phyloP scores from a whole-genome alignment of 176 grass and related monocot genomes.

The Eremochloa ophiuroides region DNA sequence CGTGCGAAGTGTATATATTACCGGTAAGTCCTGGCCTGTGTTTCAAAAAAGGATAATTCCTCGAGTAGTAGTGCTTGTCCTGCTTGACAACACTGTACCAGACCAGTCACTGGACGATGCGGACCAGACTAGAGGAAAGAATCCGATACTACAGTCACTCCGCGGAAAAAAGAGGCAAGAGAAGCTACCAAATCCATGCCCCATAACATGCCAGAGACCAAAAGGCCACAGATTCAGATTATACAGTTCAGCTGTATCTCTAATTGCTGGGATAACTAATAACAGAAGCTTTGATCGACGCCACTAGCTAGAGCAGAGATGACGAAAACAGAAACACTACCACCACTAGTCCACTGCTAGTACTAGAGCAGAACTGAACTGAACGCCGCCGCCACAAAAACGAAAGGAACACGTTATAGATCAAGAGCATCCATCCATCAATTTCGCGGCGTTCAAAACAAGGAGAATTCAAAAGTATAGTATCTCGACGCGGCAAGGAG shows the following conservation, averaged over 20 bases:
- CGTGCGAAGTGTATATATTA: too few species aligned
- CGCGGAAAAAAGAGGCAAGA: too few species aligned
- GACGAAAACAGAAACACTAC: background rate
- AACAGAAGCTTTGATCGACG: background rate
- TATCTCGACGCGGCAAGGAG: background rate
- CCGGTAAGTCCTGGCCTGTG: too few species aligned
- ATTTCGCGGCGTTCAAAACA: background rate
- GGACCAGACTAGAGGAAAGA: background rate
- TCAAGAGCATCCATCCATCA: background rate
- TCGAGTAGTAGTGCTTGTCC: too few species aligned
- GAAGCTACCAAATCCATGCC: too few species aligned
- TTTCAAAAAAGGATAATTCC: too few species aligned
- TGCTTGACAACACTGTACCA: too few species aligned
- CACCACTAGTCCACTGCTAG: background rate
- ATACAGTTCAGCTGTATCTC: background rate
- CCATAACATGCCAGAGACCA: too few species aligned
- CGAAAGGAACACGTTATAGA: background rate
- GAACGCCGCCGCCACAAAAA: background rate
- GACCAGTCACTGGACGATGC: too few species aligned
- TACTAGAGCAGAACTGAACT: too few species aligned
- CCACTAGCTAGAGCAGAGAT: background rate
- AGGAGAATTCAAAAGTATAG: background rate
- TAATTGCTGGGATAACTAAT: background rate
- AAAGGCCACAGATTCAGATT: too few species aligned
- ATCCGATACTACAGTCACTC: background rate